Conservation (phyloP, 2,329 filamentous ascomycete species). For the Aspergillus sp. region DNA sequence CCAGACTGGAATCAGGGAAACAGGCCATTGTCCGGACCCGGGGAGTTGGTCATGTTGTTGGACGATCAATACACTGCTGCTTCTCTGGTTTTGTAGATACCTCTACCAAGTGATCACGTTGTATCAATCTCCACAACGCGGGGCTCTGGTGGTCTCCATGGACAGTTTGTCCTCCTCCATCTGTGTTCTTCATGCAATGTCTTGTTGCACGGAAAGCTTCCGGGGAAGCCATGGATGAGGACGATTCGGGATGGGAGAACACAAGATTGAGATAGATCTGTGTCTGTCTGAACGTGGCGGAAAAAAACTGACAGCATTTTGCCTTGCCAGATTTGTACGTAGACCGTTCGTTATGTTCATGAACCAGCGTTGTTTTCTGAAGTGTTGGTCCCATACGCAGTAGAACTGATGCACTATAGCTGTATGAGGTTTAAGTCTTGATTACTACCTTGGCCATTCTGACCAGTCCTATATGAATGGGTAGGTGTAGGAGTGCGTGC, state of each 20-base stretch:
- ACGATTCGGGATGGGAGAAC: constrained; percentile 15
- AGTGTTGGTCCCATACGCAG: background rate
- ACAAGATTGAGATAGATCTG: constrained; percentile 22
- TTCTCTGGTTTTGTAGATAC: constrained; percentile 9
- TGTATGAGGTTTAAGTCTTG: too few relatives aligned
- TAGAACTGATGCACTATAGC: background rate
- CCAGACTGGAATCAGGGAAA: constrained; percentile 19
- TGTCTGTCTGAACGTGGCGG: constrained; percentile 25
- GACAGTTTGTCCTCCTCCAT: constrained; percentile 17
- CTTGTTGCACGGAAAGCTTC: background rate
- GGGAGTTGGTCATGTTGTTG: constrained; percentile 21
- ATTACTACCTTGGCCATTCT: too few relatives aligned
- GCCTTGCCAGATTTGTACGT: constrained; percentile 28
- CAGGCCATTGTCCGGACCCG: constrained; percentile 17
- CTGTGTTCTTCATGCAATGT: constrained; percentile 9
- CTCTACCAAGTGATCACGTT: constrained; percentile 10
- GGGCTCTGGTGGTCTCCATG: constrained; percentile 23
- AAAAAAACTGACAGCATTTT: constrained; percentile 26
- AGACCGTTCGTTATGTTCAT: constrained; percentile 26
- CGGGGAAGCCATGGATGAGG: constrained; percentile 11
- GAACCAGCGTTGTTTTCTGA: constrained; percentile 15
- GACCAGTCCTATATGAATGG: too few relatives aligned
- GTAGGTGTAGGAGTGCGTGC: too few relatives aligned
- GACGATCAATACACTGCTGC: constrained; percentile 23
- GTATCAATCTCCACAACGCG: constrained; percentile 21